phyloP scores from a whole-genome alignment of 768 basidiomycete genomes.

The Mycena olivaceomarginata region DNA sequence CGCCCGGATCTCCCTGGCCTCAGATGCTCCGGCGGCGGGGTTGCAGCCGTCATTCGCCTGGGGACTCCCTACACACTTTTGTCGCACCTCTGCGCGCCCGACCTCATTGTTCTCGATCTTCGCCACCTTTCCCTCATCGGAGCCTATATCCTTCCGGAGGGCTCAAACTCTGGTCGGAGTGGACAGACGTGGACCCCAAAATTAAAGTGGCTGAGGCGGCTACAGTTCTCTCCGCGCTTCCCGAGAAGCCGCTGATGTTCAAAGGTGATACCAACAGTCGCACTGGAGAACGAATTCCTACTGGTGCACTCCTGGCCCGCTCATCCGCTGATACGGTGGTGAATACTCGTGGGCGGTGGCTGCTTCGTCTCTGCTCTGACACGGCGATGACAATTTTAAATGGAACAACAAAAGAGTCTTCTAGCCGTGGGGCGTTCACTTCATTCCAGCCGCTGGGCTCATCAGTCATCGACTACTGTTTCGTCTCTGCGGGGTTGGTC shows the following conservation, averaged over 20 bases:
- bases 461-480: conserved; percentile 32
- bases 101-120: conserved; percentile 26
- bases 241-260: conserved; percentile 6
- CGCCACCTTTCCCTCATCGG: conserved; percentile 19
- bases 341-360: conserved; percentile 15
- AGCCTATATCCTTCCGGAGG: conserved; percentile 23
- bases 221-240: neutral
- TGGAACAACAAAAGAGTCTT: conserved; percentile 3
- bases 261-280: conserved; percentile 4
- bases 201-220: conserved; percentile 19
- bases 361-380: conserved; percentile 20
- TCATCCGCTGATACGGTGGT: neutral
- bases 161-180: conserved; percentile 1
- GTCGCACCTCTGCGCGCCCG: conserved; percentile 17
- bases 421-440: conserved; percentile 5
- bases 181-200: conserved; percentile 19
- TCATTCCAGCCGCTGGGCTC: conserved; percentile 21
- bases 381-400: no score
- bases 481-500: conserved; percentile 1
- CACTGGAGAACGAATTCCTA: neutral
- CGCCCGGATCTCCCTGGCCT: conserved; percentile 28
- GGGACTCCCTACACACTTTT: neutral
- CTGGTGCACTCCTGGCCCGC: neutral
- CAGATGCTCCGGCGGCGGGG: conserved; percentile 16
- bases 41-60: conserved; percentile 8